A percentile compares a stretch with the other conserved stretches of the same genome.
Evolutionary conservation across 495 filamentous ascomycete genomes (phyloP).

Genomic region (Penicilliopsis zonata): DNA sequence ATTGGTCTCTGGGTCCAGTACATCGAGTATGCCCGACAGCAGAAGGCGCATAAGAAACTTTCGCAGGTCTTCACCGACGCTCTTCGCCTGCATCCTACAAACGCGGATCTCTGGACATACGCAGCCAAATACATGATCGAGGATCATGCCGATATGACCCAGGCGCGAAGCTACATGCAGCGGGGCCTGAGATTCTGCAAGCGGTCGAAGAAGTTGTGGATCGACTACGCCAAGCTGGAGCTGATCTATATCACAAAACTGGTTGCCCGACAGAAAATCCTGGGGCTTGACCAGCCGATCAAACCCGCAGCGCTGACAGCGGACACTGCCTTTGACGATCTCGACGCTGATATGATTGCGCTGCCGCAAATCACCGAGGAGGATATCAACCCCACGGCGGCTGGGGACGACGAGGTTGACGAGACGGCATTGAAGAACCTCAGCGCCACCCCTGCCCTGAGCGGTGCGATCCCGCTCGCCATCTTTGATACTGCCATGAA

Average conservation of each 20-base stretch:
- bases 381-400: conserved; percentile 50
- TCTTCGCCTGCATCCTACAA: conserved; percentile 73
- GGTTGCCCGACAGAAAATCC: conserved; percentile 52
- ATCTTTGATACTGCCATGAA: conserved; percentile 84
- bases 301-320: conserved; percentile 30
- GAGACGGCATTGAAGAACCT: conserved; percentile 47
- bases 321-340: conserved; percentile 21
- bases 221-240: conserved; percentile 85
- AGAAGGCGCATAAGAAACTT: conserved; percentile 71
- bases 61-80: conserved; percentile 63
- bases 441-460: conserved; percentile 66
- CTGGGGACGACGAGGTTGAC: conserved; percentile 37
- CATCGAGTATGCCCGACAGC: conserved; percentile 64
- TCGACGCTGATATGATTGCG: conserved; percentile 42
- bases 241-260: conserved; percentile 83
- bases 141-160: conserved; percentile 68
- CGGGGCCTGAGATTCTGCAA: conserved; percentile 81
- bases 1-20: conserved; percentile 86
- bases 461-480: conserved; percentile 82
- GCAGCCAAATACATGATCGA: conserved; percentile 70
- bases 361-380: conserved; percentile 52
- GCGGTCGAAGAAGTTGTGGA: conserved; percentile 57
- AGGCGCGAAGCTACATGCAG: conserved; percentile 77
- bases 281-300: conserved; percentile 49
- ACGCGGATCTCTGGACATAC: conserved; percentile 76